phyloP scores from a whole-genome alignment of 2,329 filamentous ascomycete genomes.

The Diplocarpon mali region DNA sequence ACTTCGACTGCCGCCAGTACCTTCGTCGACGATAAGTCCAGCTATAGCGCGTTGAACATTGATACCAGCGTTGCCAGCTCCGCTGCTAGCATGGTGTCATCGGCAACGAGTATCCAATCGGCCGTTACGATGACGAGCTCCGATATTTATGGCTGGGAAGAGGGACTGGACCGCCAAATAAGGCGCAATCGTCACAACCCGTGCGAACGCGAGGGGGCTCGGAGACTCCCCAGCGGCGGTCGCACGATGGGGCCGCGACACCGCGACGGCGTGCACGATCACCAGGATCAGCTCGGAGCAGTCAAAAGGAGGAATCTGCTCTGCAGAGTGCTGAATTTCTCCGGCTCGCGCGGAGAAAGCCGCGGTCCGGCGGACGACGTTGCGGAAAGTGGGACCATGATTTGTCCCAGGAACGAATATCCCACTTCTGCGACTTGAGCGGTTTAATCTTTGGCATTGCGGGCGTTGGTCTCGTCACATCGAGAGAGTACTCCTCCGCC shows the following conservation, averaged over 20 bases:
- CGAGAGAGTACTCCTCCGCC: neutral
- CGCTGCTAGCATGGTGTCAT: slow-evolving; percentile 25
- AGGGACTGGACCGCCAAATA: slow-evolving; percentile 32
- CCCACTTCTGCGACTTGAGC: slow-evolving; percentile 11
- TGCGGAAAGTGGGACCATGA: slow-evolving; percentile 1
- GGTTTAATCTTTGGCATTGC: slow-evolving; percentile 9
- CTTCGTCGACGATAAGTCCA: slow-evolving; percentile 16
- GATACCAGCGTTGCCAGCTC: slow-evolving; percentile 27
- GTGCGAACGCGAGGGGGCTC: slow-evolving; percentile 16
- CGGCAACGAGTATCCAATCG: slow-evolving; percentile 25
- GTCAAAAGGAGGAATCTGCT: slow-evolving; percentile 22
- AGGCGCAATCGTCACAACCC: slow-evolving; percentile 15
- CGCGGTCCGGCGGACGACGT: slow-evolving; percentile 6
- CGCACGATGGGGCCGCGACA: slow-evolving; percentile 14
- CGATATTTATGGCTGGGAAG: slow-evolving; percentile 45
- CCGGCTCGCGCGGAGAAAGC: slow-evolving; percentile 10
- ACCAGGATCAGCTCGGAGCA: slow-evolving; percentile 12
- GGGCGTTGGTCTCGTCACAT: slow-evolving; percentile 6
- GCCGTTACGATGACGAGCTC: slow-evolving; percentile 26
- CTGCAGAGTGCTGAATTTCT: slow-evolving; percentile 22
- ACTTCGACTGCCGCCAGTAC: slow-evolving; percentile 17
- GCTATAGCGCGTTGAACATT: slow-evolving; percentile 13
- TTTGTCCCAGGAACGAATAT: slow-evolving; percentile 4
- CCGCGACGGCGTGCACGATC: slow-evolving; percentile 2
- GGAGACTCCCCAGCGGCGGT: slow-evolving; percentile 16